Evolutionary conservation across 371 early-diverging fungal species (phyloP), one percentile per base, ranked within the genome.

Genomic region (Nematocida sp.): DNA sequence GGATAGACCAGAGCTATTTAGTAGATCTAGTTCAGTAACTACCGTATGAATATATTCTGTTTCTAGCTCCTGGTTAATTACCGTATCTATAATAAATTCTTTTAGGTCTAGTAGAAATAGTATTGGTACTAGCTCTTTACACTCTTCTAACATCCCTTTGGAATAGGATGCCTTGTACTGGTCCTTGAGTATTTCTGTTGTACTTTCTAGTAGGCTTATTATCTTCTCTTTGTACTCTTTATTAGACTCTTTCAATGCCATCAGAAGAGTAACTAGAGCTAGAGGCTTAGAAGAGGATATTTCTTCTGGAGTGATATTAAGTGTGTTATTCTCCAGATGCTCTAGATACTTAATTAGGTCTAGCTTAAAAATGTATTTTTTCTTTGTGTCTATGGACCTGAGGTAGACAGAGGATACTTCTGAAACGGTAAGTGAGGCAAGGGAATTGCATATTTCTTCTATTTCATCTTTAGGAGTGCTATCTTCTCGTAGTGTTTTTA

Each of bases 391-490:
- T 5, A 40, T 27, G 4, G 43, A 27, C 37, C 2, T 17, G 2
- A 43, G 27, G 5, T 41, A 65, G 13, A 32, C 29, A 7, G 9
- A 3, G 37, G 54, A 41, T 37, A 54, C 19, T 5, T 37, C 3
- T 1, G 54, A 53, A 13, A 65, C 15, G 2, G 21, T 21, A 47
- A 65, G 11, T 5, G 65, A 65, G 9, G 65, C 53, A 2, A 65
- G 65, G 46, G 55, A 15, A 23, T 54, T 41, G 1, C 35, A 31
- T 13, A 65, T n/a, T 21, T 54, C 55, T 32, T 65, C 65, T 53
- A 65, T 54, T 65, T 54, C 34, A 11, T 27, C 43, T 19, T 31
- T 65, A 5, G 19, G 27, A 32, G 43, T 34, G 31, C 9, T 23
- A 15, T 43, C n/a, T 29, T 55, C 35, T 7, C 31, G 25, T 15